Evolutionary conservation across 78 protist genomes (phyloP), one percentile per base, ranked within the genome.

Genomic region (Diacronema lutheri): DNA sequence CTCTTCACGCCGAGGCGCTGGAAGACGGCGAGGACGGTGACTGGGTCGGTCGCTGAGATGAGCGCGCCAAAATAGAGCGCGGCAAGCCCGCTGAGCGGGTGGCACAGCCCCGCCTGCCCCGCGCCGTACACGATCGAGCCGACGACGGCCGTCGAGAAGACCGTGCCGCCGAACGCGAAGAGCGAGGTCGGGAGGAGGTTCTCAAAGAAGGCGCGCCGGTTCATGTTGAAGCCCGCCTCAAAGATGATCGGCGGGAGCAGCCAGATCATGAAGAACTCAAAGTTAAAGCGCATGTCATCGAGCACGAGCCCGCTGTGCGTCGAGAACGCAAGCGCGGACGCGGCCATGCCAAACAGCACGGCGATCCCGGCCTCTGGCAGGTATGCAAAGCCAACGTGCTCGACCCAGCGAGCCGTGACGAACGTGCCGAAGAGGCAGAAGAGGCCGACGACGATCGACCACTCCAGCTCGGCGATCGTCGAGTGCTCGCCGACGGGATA

Each of bases 181-280:
- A 40, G 21, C 12, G 83, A 65, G 46, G 37, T 88, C 16, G 81
- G 26, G 40, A 57, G 60, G 16, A 74, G 16, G 31, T 69, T 71
- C 33, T 2, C 40, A 35, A 77, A 44, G 64, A 86, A 79, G 50
- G 16, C 12, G 16, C 0, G n/a, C 46, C n/a, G 50, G 55, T 71
- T 56, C 69, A 88, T 37, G 57, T 16, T 21, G 85, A 83, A 89
- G 11, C 84, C 83, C 16, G 80, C 33, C 33, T 74, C 83, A 50
- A 85, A 83, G 60, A 89, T 76, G 77, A 89, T 89, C 6, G 92
- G 92, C 26, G 92, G 92, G 29, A 89, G 41, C 10, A 89, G 56
- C 21, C 40, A 58, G 41, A 69, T n/a, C 57, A 89, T 76, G 84
- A 89, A 89, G 38, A 79, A 56, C 20, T 84, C 61, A 9, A 61